Conservation (phyloP, 2,329 filamentous ascomycete genomes). For the Xylaria sp. region DNA sequence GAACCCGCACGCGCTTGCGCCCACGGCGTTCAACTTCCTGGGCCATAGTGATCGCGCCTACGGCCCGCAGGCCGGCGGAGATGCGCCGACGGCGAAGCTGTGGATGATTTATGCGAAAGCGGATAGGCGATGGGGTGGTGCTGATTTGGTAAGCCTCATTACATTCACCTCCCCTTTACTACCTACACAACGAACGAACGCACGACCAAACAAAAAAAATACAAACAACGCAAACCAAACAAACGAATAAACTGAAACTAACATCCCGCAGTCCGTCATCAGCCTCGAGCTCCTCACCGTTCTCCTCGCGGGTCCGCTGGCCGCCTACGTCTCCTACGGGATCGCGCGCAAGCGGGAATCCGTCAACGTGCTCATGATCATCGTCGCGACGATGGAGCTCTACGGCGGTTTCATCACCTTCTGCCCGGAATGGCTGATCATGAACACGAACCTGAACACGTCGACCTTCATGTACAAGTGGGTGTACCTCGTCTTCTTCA, state of each 20-base stretch:
- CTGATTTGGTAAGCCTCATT: constrained; percentile 46
- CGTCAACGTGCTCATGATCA: constrained; percentile 57
- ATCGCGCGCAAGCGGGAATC: constrained; percentile 50
- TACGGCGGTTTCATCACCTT: constrained; percentile 70
- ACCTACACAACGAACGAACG: too few species aligned
- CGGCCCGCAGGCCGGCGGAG: constrained; percentile 52
- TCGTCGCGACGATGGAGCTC: constrained; percentile 60
- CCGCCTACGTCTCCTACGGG: constrained; percentile 55
- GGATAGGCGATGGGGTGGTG: constrained; percentile 58
- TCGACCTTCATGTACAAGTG: constrained; percentile 65
- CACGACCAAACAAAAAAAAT: too few species aligned
- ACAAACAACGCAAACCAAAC: too few species aligned
- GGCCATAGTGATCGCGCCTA: constrained; percentile 46
- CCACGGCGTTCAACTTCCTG: constrained; percentile 49
- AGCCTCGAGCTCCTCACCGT: constrained; percentile 63
- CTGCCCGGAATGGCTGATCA: constrained; percentile 62
- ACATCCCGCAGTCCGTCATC: constrained; percentile 45
- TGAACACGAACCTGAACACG: constrained; percentile 56
- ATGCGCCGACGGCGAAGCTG: constrained; percentile 50
- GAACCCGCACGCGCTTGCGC: constrained; percentile 38
- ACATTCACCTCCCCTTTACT: too few species aligned
- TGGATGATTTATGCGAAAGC: constrained; percentile 67
- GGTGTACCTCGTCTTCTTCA: constrained; percentile 65
- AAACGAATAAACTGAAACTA: too few species aligned
- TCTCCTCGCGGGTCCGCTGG: constrained; percentile 55